Percentiles rank a stretch among this genome's conserved stretches.
Evolutionary conservation across 805 yeast genomes (phyloP).

Genomic region (Peterozyma toletana): DNA sequence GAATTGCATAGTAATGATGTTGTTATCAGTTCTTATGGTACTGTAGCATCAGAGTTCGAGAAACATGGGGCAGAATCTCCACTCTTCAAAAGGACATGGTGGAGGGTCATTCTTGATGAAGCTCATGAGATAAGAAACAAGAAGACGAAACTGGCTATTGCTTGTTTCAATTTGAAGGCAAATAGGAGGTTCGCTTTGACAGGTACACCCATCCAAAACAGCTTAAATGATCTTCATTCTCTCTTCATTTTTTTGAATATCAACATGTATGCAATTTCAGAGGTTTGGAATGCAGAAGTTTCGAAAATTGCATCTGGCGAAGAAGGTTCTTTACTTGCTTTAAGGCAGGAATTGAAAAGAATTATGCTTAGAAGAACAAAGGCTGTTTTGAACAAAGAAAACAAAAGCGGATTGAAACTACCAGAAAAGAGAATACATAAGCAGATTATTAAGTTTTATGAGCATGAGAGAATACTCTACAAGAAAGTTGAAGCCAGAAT

Average conservation of each 20-base stretch:
- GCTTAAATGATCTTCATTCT: conserved; percentile 44
- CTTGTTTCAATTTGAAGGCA: conserved; percentile 33
- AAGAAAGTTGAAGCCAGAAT: conserved; percentile 13
- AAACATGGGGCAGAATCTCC: conserved; percentile 12
- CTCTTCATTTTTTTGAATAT: conserved; percentile 29
- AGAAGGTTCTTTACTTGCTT: conserved; percentile 24
- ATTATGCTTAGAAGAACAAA: conserved; percentile 43
- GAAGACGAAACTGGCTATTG: conserved; percentile 36
- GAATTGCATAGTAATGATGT: conserved; percentile 21
- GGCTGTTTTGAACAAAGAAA: conserved; percentile 17
- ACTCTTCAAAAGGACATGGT: conserved; percentile 27
- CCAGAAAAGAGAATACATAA: conserved; percentile 15
- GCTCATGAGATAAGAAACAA: conserved; percentile 56
- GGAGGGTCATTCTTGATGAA: conserved; percentile 56
- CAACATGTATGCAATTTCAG: conserved; percentile 10
- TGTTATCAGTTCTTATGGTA: conserved; percentile 24
- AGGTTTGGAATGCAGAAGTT: conserved; percentile 24
- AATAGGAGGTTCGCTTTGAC: conserved; percentile 50
- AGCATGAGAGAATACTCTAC: conserved; percentile 20
- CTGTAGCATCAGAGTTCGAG: conserved; percentile 13
- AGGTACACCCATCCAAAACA: conserved; percentile 62
- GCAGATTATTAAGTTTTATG: conserved; percentile 16
- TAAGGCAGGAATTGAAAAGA: conserved; percentile 18
- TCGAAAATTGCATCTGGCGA: conserved; percentile 29
- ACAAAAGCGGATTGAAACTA: conserved; percentile 12